Evolutionary conservation across 305 asterid species (phyloP).

Genomic region (Rubia peregrina): DNA sequence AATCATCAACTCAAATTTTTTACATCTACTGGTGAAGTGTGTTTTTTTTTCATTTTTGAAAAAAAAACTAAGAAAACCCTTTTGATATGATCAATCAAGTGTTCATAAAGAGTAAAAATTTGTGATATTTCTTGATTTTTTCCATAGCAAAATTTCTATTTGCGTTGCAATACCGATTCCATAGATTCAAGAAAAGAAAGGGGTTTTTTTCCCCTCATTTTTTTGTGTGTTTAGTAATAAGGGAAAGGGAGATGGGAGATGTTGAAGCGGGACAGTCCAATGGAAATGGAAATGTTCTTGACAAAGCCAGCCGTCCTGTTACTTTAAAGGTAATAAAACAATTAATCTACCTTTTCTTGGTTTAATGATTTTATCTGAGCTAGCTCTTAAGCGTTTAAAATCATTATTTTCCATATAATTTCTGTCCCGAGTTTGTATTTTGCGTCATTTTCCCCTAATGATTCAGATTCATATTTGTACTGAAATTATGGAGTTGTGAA

Average conservation of each 20-base stretch:
- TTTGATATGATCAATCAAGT: not conserved
- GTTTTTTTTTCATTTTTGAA: not conserved
- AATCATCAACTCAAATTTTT: not conserved
- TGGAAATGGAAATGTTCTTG: conserved; percentile 21
- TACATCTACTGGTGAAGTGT: no score
- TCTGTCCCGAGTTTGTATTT: not conserved
- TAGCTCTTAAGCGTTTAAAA: not conserved
- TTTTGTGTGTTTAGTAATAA: not conserved
- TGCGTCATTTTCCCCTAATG: not conserved
- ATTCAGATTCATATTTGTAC: no score
- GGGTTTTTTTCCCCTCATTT: no score
- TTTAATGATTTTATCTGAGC: no score
- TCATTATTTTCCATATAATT: not conserved
- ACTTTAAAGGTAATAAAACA: conserved; percentile 31
- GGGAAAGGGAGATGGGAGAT: conserved; percentile 29
- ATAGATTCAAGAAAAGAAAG: not conserved
- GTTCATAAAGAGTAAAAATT: not conserved
- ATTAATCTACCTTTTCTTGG: no score
- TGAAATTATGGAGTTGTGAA: not conserved
- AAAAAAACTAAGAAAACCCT: not conserved
- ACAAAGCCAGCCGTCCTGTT: conserved; percentile 36
- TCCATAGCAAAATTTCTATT: no score
- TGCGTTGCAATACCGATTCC: not conserved
- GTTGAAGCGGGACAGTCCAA: conserved; percentile 24
- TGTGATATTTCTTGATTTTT: no score